phyloP scores from a whole-genome alignment of 2,329 filamentous ascomycete genomes.

The Colletotrichum theobromicola region DNA sequence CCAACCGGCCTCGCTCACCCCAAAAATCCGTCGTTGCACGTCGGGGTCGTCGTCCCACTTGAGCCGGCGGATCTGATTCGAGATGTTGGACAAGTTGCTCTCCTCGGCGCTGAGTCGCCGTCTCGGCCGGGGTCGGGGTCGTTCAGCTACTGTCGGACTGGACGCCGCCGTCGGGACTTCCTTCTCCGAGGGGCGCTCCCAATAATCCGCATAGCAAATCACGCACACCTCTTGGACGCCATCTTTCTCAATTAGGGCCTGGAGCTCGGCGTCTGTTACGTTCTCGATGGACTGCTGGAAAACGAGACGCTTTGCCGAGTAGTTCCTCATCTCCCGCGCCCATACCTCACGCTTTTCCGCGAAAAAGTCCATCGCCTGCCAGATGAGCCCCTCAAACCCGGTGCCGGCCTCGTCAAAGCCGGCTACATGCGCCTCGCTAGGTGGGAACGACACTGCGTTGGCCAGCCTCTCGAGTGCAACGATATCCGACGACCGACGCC shows the following conservation, averaged over 20 bases:
- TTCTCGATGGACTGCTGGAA: background rate
- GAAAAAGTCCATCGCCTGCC: background rate
- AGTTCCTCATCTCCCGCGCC: background rate
- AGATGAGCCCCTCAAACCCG: background rate
- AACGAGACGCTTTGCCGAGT: background rate
- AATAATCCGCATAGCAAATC: background rate
- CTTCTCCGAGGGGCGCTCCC: background rate
- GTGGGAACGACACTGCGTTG: background rate
- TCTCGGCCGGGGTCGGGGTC: background rate
- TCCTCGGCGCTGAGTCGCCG: background rate
- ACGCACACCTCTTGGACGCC: background rate
- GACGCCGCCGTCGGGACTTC: background rate
- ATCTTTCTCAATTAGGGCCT: background rate
- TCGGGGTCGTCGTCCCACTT: background rate
- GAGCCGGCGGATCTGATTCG: background rate
- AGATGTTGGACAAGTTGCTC: background rate
- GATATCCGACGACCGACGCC: background rate
- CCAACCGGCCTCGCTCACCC: background rate
- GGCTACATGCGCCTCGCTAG: background rate
- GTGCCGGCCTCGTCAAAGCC: background rate
- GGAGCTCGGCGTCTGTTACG: background rate
- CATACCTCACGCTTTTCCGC: background rate
- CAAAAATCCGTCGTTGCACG: background rate
- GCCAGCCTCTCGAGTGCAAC: background rate
- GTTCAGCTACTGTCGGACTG: background rate